Evolutionary conservation across 257 asterid genomes (phyloP).

Genomic region (Linderniella brevidens): DNA sequence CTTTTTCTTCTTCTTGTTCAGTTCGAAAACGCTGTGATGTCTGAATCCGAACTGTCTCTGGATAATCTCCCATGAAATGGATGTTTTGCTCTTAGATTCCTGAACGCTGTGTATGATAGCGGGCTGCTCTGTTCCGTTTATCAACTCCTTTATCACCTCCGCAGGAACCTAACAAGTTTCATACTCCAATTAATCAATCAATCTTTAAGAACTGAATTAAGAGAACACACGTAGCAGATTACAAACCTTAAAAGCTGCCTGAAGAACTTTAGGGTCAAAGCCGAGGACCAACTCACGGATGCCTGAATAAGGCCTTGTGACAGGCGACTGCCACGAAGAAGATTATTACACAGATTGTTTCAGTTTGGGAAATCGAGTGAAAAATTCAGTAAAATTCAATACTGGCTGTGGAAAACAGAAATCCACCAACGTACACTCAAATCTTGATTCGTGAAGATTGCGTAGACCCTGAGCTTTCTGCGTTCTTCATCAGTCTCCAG

Average conservation of each 20-base stretch:
- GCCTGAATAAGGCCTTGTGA: conserved; percentile 40
- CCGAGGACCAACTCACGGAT: conserved; percentile 58
- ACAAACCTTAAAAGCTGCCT: conserved; percentile 46
- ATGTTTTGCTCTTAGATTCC: conserved; percentile 10
- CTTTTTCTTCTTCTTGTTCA: conserved; percentile 24
- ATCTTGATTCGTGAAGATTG: conserved; percentile 37
- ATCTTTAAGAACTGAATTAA: background rate
- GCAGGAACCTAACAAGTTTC: conserved; percentile 25
- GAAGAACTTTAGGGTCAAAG: conserved; percentile 50
- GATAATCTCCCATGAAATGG: conserved; percentile 15
- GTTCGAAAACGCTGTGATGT: conserved; percentile 15
- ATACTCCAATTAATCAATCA: background rate
- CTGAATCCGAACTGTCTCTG: conserved; percentile 14
- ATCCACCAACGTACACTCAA: conserved; percentile 15
- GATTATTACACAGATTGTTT: background rate
- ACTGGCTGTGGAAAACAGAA: background rate
- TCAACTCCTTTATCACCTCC: conserved; percentile 38
- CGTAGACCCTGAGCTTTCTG: conserved; percentile 46
- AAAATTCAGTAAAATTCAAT: background rate
- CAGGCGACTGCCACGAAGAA: conserved; percentile 21
- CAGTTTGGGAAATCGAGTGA: no score
- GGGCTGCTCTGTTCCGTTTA: conserved; percentile 26
- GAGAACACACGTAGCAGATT: background rate
- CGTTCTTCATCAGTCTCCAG: conserved; percentile 29
- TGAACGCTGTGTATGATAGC: conserved; percentile 32